These are phyloP conservation scores for Xanthoconium stramineum DNA, from an alignment of 768 basidiomycete species.

Conservation along the genomic window DNA sequence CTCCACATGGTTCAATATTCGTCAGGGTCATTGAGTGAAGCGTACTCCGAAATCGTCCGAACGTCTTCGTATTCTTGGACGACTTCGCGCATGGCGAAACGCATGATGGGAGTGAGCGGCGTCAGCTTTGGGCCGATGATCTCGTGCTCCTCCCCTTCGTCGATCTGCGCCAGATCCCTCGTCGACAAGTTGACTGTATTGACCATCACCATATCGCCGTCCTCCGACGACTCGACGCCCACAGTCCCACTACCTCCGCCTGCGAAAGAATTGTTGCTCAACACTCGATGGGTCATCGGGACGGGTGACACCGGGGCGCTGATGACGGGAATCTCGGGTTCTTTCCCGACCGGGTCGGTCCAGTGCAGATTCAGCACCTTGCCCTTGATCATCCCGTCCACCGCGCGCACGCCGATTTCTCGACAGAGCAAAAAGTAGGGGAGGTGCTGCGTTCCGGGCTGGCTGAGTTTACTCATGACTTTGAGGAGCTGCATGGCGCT, in stretches of 20 bases:
- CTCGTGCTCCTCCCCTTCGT: slow-evolving; percentile 54
- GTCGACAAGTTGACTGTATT: slow-evolving; percentile 34
- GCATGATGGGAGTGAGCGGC: slow-evolving; percentile 77
- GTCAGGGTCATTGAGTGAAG: slow-evolving; percentile 66
- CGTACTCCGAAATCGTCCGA: slow-evolving; percentile 73
- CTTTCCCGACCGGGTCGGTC: slow-evolving; percentile 67
- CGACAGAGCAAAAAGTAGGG: slow-evolving; percentile 81
- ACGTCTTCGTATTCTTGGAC: slow-evolving; percentile 80
- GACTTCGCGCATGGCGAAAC: slow-evolving; percentile 80
- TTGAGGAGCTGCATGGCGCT: slow-evolving; percentile 75
- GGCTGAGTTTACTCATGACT: slow-evolving; percentile 76
- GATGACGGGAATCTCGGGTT: slow-evolving; percentile 35
- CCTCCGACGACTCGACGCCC: slow-evolving; percentile 38
- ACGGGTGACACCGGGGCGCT: slow-evolving; percentile 25
- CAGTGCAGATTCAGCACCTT: slow-evolving; percentile 72
- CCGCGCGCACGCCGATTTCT: slow-evolving; percentile 78
- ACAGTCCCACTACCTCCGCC: slow-evolving; percentile 40
- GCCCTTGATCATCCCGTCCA: slow-evolving; percentile 82
- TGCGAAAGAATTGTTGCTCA: slow-evolving; percentile 28
- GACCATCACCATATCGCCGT: slow-evolving; percentile 50
- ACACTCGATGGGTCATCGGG: slow-evolving; percentile 26
- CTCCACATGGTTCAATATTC: slow-evolving; percentile 47
- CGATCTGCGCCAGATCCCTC: slow-evolving; percentile 43
- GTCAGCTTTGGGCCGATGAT: slow-evolving; percentile 71
- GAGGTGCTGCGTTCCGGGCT: slow-evolving; percentile 58